phyloP scores from a whole-genome alignment of 1,139 yeast genomes.

The Candida pseudoviswanathii region DNA sequence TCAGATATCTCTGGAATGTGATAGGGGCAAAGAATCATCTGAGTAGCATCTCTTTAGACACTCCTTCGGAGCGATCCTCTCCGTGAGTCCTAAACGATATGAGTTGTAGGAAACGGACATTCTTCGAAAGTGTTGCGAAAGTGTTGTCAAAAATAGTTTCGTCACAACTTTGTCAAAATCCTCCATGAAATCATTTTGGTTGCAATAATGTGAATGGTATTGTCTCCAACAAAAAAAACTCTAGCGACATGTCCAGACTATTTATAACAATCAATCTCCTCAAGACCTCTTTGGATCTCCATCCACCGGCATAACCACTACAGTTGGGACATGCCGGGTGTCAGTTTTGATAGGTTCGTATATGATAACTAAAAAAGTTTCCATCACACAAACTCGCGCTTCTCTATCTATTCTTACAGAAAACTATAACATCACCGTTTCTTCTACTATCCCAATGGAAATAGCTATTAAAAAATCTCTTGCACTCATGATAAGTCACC shows the following conservation, averaged over 20 bases:
- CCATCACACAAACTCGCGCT: too few species aligned
- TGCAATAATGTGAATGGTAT: neutral
- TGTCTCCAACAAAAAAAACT: neutral
- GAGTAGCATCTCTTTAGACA: neutral
- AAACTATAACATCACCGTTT: slow-evolving; percentile 74
- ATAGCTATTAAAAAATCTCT: slow-evolving; percentile 72
- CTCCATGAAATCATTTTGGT: neutral
- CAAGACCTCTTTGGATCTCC: too few species aligned
- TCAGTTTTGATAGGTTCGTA: neutral
- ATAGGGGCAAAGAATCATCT: too few species aligned
- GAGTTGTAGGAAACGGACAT: neutral
- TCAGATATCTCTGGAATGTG: too few species aligned
- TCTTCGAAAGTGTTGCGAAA: neutral
- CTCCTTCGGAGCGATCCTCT: neutral
- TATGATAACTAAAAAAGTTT: neutral
- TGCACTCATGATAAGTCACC: slow-evolving; percentile 40
- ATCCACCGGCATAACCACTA: too few species aligned
- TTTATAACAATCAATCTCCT: too few species aligned
- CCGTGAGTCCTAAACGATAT: neutral
- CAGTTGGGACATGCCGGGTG: too few species aligned
- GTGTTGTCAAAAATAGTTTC: neutral
- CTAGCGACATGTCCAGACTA: too few species aligned
- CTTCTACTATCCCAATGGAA: slow-evolving; percentile 89
- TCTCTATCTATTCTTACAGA: slow-evolving; percentile 19
- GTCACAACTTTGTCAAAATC: neutral